Percentiles rank a stretch among this genome's conserved stretches.
These are phyloP conservation scores for Erythrophleum ivorense DNA, from an alignment of 331 rosid species.

Conservation along the genomic window DNA sequence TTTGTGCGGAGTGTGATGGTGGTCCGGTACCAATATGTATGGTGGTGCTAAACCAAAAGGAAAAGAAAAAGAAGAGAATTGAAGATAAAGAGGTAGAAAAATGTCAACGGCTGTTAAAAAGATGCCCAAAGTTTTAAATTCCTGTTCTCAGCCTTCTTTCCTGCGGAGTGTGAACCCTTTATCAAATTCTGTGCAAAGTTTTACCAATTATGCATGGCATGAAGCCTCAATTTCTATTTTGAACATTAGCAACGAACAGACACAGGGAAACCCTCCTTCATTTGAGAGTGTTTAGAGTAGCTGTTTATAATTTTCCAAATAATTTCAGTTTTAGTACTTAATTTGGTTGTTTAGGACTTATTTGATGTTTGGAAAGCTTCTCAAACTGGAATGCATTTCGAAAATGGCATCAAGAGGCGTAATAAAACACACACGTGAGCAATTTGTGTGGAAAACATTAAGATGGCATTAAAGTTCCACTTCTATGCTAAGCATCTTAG, in stretches of 20 bases:
- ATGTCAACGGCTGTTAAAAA: slow-evolving; percentile 39
- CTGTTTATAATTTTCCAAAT: neutral
- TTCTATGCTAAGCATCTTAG: slow-evolving; percentile 24
- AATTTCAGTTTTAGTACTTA: neutral
- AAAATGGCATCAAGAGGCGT: neutral
- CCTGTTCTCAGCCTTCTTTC: slow-evolving; percentile 53
- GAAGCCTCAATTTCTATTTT: slow-evolving; percentile 4
- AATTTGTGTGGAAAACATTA: slow-evolving; percentile 5
- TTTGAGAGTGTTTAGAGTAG: neutral
- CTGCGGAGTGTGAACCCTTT: slow-evolving; percentile 40
- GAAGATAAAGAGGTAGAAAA: slow-evolving; percentile 41
- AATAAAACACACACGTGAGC: neutral
- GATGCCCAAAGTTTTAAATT: slow-evolving; percentile 38
- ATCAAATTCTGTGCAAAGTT: slow-evolving; percentile 53
- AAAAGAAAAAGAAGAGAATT: slow-evolving; percentile 37
- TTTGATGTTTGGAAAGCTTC: neutral
- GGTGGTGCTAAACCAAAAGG: slow-evolving; percentile 53
- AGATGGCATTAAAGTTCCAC: slow-evolving; percentile 17
- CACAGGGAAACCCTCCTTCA: neutral
- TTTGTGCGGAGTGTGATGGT: slow-evolving; percentile 68
- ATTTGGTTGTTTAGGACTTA: neutral
- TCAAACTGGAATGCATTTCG: neutral
- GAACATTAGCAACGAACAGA: neutral
- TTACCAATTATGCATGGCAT: slow-evolving; percentile 1
- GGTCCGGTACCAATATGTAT: slow-evolving; percentile 61